Conservation (phyloP, 345 rosid species). For the Lenwebbia sp. region DNA sequence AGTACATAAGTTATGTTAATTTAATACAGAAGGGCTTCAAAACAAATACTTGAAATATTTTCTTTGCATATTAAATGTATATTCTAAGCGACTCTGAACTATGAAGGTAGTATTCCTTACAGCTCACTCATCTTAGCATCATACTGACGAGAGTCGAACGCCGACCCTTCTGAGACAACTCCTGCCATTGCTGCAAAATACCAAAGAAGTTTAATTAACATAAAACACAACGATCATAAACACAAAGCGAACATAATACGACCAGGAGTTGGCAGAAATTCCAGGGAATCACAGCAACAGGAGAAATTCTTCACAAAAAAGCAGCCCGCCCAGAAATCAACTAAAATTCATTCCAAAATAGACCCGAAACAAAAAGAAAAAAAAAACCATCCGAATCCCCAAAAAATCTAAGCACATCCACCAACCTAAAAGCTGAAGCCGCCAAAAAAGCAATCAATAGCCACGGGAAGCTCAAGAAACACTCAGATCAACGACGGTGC, state of each 20-base stretch:
- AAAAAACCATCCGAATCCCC: neutral
- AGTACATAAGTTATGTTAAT: neutral
- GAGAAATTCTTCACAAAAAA: neutral
- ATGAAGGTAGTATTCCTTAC: slow-evolving; percentile 18
- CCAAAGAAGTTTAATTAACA: neutral
- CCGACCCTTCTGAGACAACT: slow-evolving; percentile 50
- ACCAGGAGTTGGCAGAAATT: neutral
- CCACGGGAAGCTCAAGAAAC: neutral
- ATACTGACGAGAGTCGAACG: slow-evolving; percentile 57
- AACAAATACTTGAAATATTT: no score
- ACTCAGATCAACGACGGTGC: neutral
- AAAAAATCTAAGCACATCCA: neutral
- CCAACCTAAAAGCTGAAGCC: neutral
- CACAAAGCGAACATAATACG: neutral
- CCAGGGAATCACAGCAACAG: neutral
- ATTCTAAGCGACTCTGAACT: neutral
- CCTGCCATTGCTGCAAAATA: slow-evolving; percentile 54
- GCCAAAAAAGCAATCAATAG: neutral
- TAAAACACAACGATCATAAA: neutral
- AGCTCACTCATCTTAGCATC: slow-evolving; percentile 58
- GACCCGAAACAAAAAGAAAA: neutral
- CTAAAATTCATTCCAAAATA: neutral
- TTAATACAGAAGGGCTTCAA: no score
- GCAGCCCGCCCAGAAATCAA: neutral
- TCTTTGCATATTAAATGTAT: neutral